These are phyloP conservation scores for Gnaphalium uliginosum DNA, from an alignment of 129 eudicot genomes.

Conservation along the genomic window DNA sequence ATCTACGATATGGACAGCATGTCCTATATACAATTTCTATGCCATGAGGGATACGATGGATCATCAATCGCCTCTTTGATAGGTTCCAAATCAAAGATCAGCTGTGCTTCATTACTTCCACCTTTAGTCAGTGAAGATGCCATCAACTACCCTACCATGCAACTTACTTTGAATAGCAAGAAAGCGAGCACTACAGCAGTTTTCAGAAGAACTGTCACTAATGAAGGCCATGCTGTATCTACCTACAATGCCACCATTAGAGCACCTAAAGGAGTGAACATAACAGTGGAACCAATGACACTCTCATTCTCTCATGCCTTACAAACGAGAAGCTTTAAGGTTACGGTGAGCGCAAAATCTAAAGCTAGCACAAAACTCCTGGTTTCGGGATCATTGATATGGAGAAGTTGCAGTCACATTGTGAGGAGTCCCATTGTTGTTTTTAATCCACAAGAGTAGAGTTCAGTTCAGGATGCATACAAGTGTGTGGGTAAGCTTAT, in stretches of 20 bases:
- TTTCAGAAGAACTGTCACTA: conserved; percentile 72
- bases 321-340: conserved; percentile 59
- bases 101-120: conserved; percentile 73
- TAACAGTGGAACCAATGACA: conserved; percentile 60
- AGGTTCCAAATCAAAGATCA: conserved; percentile 44
- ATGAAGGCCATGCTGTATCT: conserved; percentile 65
- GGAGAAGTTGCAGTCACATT: conserved; percentile 54
- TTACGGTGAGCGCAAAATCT: conserved; percentile 57
- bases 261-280: conserved; percentile 73
- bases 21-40: conserved; percentile 74
- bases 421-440: conserved; percentile 87
- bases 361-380: conserved; percentile 22
- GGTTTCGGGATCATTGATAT: conserved; percentile 68
- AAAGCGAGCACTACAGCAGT: conserved; percentile 38
- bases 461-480: not conserved
- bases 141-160: conserved; percentile 89
- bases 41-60: conserved; percentile 73
- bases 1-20: conserved; percentile 78
- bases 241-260: conserved; percentile 59
- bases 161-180: conserved; percentile 52
- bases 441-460: conserved; percentile 39
- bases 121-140: conserved; percentile 60
- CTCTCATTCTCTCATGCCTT: conserved; percentile 43
- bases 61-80: conserved; percentile 53
- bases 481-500: not conserved